phyloP scores from a whole-genome alignment of 2,329 filamentous ascomycete genomes.

The Simplicillium aogashimaense region DNA sequence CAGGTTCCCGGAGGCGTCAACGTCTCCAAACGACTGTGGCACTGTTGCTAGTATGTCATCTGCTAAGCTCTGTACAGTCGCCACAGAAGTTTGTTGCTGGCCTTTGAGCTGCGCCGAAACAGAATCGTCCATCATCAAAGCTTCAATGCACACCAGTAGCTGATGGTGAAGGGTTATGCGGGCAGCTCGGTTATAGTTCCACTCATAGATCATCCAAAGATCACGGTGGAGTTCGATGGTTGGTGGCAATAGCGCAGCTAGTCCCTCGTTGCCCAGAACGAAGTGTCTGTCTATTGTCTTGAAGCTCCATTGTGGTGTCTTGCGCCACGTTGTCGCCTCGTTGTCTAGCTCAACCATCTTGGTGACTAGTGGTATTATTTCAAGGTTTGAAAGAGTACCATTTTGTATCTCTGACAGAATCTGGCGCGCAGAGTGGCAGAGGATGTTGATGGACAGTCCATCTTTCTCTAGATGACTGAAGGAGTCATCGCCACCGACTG shows the following conservation, averaged over 20 bases:
- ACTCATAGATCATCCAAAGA: slow-evolving; percentile 30
- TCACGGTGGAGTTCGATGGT: slow-evolving; percentile 24
- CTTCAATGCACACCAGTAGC: slow-evolving; percentile 17
- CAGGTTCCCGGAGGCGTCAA: slow-evolving; percentile 7
- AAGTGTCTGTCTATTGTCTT: slow-evolving; percentile 9
- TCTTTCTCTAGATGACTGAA: slow-evolving; percentile 18
- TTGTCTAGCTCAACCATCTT: slow-evolving; percentile 20
- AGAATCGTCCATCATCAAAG: no score
- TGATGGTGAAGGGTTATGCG: slow-evolving; percentile 25
- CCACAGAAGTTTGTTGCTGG: slow-evolving; percentile 9
- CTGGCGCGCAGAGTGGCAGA: slow-evolving; percentile 19
- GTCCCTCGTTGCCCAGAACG: slow-evolving; percentile 8
- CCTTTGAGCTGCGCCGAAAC: background rate
- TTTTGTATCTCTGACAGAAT: slow-evolving; percentile 12
- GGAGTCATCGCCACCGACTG: slow-evolving; percentile 16
- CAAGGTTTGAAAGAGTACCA: background rate
- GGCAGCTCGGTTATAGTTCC: slow-evolving; percentile 28
- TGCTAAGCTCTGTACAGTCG: slow-evolving; percentile 17
- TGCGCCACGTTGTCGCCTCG: slow-evolving; percentile 18
- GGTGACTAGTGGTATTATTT: slow-evolving; percentile 15
- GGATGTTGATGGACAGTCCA: slow-evolving; percentile 14
- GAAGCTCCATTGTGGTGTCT: slow-evolving; percentile 22
- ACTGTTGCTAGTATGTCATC: slow-evolving; percentile 24
- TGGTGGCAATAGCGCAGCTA: slow-evolving; percentile 9
- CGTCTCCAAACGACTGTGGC: slow-evolving; percentile 24